phyloP scores from a whole-genome alignment of 75 land plant species.

The Sequoia sempervirens region DNA sequence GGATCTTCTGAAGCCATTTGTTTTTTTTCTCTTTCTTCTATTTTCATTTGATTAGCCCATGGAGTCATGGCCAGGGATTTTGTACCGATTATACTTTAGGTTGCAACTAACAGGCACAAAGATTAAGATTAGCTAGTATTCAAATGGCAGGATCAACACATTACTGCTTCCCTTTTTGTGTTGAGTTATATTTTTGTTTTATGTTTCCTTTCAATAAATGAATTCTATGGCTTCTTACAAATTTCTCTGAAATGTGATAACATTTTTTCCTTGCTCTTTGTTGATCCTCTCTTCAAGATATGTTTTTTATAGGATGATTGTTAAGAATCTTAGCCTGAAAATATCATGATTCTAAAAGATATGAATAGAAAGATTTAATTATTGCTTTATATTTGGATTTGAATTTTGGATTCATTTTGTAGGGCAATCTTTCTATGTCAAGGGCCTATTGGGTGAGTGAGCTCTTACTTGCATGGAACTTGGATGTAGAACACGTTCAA shows the following conservation, averaged over 20 bases:
- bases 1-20: background rate
- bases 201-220: background rate
- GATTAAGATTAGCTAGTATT: background rate
- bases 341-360: background rate
- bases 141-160: background rate
- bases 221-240: background rate
- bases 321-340: background rate
- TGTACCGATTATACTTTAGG: background rate
- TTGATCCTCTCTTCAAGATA: background rate
- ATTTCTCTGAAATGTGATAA: background rate
- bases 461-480: conserved; percentile 69
- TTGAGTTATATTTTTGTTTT: background rate
- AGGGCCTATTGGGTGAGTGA: conserved; percentile 80
- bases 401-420: conserved; percentile 13
- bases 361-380: background rate
- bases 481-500: conserved; percentile 34
- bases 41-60: background rate
- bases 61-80: background rate
- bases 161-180: background rate
- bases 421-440: conserved; percentile 59
- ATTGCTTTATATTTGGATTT: background rate
- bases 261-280: background rate
- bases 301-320: background rate
- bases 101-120: background rate
- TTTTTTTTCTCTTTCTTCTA: background rate